Base-by-base conservation (phyloP, 345 rosid genomes). In the Eucalyptus dawsonii region DNA sequence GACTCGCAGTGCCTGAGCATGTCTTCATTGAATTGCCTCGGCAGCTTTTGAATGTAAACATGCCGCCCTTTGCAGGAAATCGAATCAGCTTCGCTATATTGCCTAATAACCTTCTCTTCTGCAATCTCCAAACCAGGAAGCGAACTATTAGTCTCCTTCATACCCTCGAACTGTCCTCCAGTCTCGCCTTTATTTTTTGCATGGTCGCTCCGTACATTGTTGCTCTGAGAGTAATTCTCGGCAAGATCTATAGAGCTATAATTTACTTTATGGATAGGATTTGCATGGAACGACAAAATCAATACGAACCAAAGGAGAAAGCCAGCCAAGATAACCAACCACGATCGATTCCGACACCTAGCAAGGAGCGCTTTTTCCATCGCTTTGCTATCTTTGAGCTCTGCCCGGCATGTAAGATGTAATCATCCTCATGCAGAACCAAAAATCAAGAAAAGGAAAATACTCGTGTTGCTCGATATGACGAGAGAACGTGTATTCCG, bases 11-110 rank as follows among this genome's bases (percentile, higher is more conserved):
- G 92, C 92, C 90, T 93, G n/a, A 96, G 90, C 88, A 96, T 89
- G 88, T 96, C 99, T 19, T 91, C 94, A 88, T 96, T 96, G 91
- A 95, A 96, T 88, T 92, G 90, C 88, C 89, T 58, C 1, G 98
- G 98, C 90, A 96, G 92, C 24, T 92, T 91, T 65, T 94, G 95
- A 67, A 96, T 88, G 62, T 94, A 93, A n/a, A 96, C 92, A 86
- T 92, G 96, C 88, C 92, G 87, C 21, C 96, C 97, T 22, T 69
- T 58, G 11, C 97, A 95, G 40, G 89, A 24, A 17, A 81, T 87
- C 69, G 49, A 17, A 42, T 87, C 72, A 17, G 76, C 67, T 27
- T n/a, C 21, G 15, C 29, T 54, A 17, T 15, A 22, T n/a, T 88
- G 21, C 42, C 58, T 45, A 50, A 16, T 72, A 21, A 8, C 31